Evolutionary conservation across 148 eudicot genomes (phyloP), one percentile per base, ranked within the genome.

Genomic region (Rhododendron williamsianum): DNA sequence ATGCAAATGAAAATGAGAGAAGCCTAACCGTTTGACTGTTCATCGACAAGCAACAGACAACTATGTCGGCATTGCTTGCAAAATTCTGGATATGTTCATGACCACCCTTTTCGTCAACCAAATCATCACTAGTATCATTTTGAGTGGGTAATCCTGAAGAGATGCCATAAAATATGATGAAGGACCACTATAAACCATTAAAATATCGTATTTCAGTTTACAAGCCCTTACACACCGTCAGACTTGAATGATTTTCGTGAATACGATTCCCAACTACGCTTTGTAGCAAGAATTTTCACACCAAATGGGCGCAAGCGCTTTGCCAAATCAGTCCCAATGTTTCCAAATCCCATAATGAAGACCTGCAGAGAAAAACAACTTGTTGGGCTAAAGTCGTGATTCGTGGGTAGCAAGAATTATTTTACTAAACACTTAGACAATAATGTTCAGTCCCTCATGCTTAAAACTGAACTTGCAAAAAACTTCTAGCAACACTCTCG

Each of bases 281-380:
- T 97, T 79, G 99, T 97, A 71, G 99, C 98, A 87, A 93, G 88
- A 84, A 97, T 91, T 88, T 87, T 92, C 45, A 97, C 99, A 87
- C 90, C 98, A 87, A 97, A 97, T 78, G 99, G 95, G 84, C 90
- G 94, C 87, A 97, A 90, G 76, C 98, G 96, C 91, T 93, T 93
- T 51, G 98, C 99, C 89, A 95, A 92, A 80, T 95, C 93, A 80
- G 84, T 43, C 54, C 99, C 99, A 85, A 97, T 95, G 78, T 86
- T 95, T 86, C 99, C 99, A 81, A 82, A 93, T 82, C 99, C 98
- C 95, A 97, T 80, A 83, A 97, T 94, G 85, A 94, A 93, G 35
- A 97, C 95, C 99, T 97, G 85, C 86, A 90, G 49, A 46, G 83
- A 63, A 80, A 81, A 33, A 56, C 58, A 83, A 74, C n/a, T 54